phyloP scores from a whole-genome alignment of 495 filamentous ascomycete species.

The Xylaria intraflava region DNA sequence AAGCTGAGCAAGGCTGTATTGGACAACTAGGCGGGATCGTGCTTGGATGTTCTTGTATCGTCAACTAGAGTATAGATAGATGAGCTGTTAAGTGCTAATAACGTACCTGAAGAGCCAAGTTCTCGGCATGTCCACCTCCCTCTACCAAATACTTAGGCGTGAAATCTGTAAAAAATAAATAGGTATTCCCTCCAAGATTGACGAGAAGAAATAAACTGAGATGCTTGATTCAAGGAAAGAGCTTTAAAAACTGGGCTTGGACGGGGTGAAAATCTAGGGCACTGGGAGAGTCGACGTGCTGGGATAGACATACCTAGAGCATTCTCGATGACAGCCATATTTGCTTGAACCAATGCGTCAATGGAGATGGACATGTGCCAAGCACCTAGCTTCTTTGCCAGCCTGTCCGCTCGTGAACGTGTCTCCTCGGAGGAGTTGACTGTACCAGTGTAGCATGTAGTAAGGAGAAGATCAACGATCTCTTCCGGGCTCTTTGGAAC shows the following conservation, averaged over 20 bases:
- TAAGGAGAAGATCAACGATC: not conserved
- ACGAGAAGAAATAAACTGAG: too few relatives aligned
- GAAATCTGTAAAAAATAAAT: too few relatives aligned
- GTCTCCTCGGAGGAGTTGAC: conserved; percentile 4
- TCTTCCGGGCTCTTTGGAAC: conserved; percentile 43
- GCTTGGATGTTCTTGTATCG: conserved; percentile 76
- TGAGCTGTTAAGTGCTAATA: too few relatives aligned
- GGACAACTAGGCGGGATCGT: conserved; percentile 60
- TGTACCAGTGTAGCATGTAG: not conserved
- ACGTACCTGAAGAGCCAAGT: conserved; percentile 62
- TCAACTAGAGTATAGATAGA: too few relatives aligned
- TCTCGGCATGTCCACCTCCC: conserved; percentile 52
- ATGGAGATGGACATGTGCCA: conserved; percentile 4
- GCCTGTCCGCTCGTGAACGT: not conserved
- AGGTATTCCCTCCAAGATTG: too few relatives aligned
- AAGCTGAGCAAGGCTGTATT: conserved; percentile 62
- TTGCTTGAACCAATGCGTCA: conserved; percentile 3
- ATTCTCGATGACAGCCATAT: not conserved
- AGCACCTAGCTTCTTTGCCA: conserved; percentile 5
- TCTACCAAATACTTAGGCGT: conserved; percentile 50
- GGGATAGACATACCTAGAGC: too few relatives aligned
- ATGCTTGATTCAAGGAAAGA: too few relatives aligned
- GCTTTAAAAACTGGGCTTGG: too few relatives aligned
- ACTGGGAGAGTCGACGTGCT: too few relatives aligned
- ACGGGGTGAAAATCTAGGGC: too few relatives aligned